Conservation (phyloP, 2,329 filamentous ascomycete genomes). For the Ceratocystis harringtonii region DNA sequence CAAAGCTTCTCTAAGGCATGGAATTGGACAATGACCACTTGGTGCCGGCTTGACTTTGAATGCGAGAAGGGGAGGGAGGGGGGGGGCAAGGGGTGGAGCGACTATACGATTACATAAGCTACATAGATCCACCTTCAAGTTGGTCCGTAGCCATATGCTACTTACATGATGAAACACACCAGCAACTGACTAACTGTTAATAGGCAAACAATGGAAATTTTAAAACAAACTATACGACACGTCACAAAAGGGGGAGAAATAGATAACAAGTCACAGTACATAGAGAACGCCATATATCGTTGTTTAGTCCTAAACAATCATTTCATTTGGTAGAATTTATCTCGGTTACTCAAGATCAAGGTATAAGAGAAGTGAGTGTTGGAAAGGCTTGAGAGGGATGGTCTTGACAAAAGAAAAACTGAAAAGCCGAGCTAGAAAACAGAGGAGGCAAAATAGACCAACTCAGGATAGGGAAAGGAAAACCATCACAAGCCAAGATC, state of each 20-base stretch:
- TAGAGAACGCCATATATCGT: background rate
- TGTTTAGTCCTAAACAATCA: conserved; percentile 2
- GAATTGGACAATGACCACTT: no score
- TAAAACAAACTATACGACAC: no score
- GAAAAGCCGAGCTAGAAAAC: background rate
- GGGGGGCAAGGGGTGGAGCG: no score
- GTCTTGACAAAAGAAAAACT: conserved; percentile 3
- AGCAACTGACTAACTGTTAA: background rate
- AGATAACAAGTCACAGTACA: background rate
- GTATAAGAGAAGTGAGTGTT: background rate
- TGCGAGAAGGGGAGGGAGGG: no score
- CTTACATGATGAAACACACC: no score
- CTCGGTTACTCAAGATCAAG: background rate
- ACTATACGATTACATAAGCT: no score
- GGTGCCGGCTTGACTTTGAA: no score
- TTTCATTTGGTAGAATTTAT: conserved; percentile 6
- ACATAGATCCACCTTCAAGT: no score
- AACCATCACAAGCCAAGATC: background rate
- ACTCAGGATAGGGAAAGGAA: background rate
- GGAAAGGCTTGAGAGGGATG: background rate
- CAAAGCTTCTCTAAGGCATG: no score
- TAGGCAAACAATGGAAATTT: background rate
- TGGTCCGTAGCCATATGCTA: no score
- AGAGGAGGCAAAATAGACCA: background rate
- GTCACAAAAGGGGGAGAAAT: no score